A percentile compares a stretch with the other conserved stretches of the same genome.
Evolutionary conservation across 164 flowering plant species (phyloP).

Genomic region (Chimonanthus praecox): DNA sequence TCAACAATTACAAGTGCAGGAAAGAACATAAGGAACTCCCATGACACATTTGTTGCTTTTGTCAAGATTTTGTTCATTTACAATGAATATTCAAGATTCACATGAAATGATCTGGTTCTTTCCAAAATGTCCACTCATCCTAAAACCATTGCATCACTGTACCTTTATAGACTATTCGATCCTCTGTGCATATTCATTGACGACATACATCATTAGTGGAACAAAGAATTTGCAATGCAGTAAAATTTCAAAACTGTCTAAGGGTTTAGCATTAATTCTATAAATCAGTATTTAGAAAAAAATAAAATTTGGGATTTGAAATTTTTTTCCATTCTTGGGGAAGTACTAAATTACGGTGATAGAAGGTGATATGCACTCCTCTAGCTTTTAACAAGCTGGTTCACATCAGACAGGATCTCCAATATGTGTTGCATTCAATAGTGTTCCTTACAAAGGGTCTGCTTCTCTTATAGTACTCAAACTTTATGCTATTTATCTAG

Average conservation of each 20-base stretch:
- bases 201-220: no score
- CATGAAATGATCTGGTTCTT: neutral
- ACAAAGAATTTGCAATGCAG: no score
- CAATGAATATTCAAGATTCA: neutral
- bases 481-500: neutral
- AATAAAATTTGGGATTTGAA: neutral
- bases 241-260: neutral
- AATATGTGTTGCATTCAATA: neutral
- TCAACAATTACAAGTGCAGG: no score
- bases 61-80: neutral
- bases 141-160: neutral
- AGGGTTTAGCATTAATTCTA: neutral
- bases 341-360: neutral
- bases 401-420: neutral
- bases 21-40: neutral
- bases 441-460: neutral
- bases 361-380: neutral
- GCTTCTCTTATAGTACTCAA: neutral
- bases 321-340: no score
- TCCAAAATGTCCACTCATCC: neutral
- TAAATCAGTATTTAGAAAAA: neutral
- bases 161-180: no score
- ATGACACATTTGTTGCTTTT: neutral
- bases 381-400: neutral
- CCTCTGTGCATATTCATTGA: no score